Percentiles rank a stretch among this genome's conserved stretches.
phyloP scores from a whole-genome alignment of 345 rosid species.

The Excoecaria cochinchinensis region DNA sequence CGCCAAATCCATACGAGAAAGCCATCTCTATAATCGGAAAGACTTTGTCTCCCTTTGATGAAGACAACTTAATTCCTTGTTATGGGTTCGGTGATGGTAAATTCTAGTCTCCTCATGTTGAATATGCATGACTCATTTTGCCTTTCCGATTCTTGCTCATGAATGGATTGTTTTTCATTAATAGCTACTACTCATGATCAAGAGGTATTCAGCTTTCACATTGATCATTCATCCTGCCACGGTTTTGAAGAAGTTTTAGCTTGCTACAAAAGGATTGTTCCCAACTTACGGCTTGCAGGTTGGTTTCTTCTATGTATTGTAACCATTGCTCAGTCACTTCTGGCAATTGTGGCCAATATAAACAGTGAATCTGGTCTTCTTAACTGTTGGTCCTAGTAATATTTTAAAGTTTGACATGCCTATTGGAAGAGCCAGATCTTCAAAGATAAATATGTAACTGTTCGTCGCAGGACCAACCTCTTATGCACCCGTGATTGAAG shows the following conservation, averaged over 20 bases:
- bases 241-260: slow-evolving; percentile 85
- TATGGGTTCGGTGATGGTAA: slow-evolving; percentile 88
- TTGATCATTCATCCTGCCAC: slow-evolving; percentile 66
- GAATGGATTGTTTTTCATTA: background rate
- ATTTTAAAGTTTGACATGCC: background rate
- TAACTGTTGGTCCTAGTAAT: background rate
- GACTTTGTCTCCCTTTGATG: slow-evolving; percentile 82
- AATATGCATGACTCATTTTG: background rate
- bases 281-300: slow-evolving; percentile 68
- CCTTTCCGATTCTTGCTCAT: background rate
- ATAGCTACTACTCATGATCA: slow-evolving; percentile 74
- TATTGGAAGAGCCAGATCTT: slow-evolving; percentile 10
- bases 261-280: slow-evolving; percentile 61
- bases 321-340: no score
- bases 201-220: slow-evolving; percentile 69
- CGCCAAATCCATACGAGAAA: slow-evolving; percentile 75
- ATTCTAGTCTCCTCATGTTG: background rate
- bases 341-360: no score
- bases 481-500: slow-evolving; percentile 65
- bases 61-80: slow-evolving; percentile 79
- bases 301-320: background rate
- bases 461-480: slow-evolving; percentile 67
- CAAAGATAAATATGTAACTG: slow-evolving; percentile 13
- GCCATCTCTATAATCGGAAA: slow-evolving; percentile 73
- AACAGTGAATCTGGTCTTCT: background rate